Conservation (phyloP, 2,329 filamentous ascomycete species). For the Arthrobotrys pseudoclavata region DNA sequence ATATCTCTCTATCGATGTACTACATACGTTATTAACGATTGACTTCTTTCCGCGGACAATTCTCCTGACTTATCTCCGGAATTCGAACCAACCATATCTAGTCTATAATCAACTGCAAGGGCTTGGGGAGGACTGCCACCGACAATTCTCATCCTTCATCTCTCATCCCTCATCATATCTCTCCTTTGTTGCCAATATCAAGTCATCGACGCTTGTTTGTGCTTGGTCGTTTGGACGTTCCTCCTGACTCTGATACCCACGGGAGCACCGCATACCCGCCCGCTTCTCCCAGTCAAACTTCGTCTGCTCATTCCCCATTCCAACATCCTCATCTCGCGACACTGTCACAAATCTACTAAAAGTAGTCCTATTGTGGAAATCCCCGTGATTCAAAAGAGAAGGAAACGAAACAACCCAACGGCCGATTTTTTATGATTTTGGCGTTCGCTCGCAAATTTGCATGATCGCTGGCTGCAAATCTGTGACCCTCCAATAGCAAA, state of each 20-base stretch:
- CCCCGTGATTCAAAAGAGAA: neutral
- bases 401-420: conserved; percentile 32
- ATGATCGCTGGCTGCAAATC: conserved; percentile 17
- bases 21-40: conserved; percentile 1
- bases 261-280: conserved; percentile 44
- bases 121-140: too few relatives aligned
- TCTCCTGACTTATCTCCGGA: conserved; percentile 1
- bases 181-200: neutral
- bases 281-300: conserved; percentile 29
- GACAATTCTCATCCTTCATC: conserved; percentile 1
- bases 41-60: conserved; percentile 33
- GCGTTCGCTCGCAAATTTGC: conserved; percentile 10
- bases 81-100: neutral
- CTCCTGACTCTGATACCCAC: conserved; percentile 45
- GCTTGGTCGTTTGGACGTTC: conserved; percentile 37
- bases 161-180: neutral
- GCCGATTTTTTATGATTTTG: conserved; percentile 10
- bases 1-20: neutral
- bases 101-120: neutral
- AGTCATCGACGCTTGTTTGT: conserved; percentile 4
- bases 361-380: neutral
- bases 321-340: conserved; percentile 27
- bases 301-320: conserved; percentile 35
- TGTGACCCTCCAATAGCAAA: conserved; percentile 39
- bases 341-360: conserved; percentile 25